Evolutionary conservation across 371 early-diverging fungal species (phyloP).

Genomic region (Apophysomyces elegans): DNA sequence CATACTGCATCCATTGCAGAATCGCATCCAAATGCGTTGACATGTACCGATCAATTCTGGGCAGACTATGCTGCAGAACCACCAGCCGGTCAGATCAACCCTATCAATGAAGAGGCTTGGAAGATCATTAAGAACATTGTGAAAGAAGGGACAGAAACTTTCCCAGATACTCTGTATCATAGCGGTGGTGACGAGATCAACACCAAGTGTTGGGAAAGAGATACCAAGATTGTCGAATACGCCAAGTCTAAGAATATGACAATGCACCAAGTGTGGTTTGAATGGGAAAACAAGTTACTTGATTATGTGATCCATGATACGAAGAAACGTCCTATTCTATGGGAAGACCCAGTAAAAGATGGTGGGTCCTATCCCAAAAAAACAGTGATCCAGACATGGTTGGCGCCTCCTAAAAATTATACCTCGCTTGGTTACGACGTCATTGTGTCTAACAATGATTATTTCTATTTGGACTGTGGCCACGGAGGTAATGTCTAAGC

Average conservation of each 20-base stretch:
- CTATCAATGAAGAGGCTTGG: constrained; percentile 58
- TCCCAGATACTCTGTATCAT: constrained; percentile 75
- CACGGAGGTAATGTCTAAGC: constrained; percentile 52
- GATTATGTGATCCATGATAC: constrained; percentile 27
- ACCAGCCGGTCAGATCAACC: constrained; percentile 77
- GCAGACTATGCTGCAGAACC: constrained; percentile 65
- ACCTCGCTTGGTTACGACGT: constrained; percentile 60
- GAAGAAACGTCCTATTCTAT: constrained; percentile 46
- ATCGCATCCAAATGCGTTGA: constrained; percentile 54
- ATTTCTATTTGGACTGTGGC: constrained; percentile 77
- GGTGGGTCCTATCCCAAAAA: constrained; percentile 39
- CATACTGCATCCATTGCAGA: constrained; percentile 62
- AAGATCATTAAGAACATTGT: constrained; percentile 64
- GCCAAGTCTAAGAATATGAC: constrained; percentile 32
- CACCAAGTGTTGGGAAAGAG: constrained; percentile 61
- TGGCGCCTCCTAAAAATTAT: constrained; percentile 45
- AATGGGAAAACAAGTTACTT: constrained; percentile 37
- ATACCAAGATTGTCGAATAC: constrained; percentile 31
- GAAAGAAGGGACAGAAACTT: constrained; percentile 60
- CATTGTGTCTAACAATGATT: constrained; percentile 58
- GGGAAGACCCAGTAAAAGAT: constrained; percentile 51
- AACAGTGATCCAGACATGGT: constrained; percentile 66
- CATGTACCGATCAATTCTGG: constrained; percentile 57
- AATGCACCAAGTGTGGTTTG: constrained; percentile 32
- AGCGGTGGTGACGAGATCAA: constrained; percentile 82